A percentile compares a stretch with the other conserved stretches of the same genome.
These are phyloP conservation scores for Alternaria panax DNA, from an alignment of 2,329 filamentous ascomycete species.

Conservation along the genomic window DNA sequence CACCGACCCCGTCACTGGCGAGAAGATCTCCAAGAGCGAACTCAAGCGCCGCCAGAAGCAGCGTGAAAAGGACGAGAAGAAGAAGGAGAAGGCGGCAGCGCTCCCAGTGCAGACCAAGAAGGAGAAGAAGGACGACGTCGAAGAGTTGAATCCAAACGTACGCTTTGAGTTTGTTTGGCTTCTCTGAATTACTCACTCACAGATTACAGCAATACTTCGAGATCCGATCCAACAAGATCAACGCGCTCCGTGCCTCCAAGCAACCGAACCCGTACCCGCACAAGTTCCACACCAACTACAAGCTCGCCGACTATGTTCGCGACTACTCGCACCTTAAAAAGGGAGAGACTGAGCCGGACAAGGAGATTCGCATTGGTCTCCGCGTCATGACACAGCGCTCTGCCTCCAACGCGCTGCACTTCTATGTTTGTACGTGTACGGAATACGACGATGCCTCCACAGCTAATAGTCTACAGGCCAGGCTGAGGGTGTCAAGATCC, in stretches of 20 bases:
- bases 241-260: constrained; percentile 75
- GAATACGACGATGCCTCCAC: background rate
- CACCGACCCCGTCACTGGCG: constrained; percentile 92
- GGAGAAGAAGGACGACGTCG: constrained; percentile 69
- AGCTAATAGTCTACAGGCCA: constrained; percentile 56
- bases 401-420: constrained; percentile 35
- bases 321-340: constrained; percentile 85
- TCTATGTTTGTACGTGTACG: constrained; percentile 36
- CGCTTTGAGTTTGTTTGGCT: constrained; percentile 42
- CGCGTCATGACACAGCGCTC: constrained; percentile 71
- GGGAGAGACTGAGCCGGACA: constrained; percentile 80
- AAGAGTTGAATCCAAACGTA: constrained; percentile 77
- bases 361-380: constrained; percentile 78
- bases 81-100: constrained; percentile 80
- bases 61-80: constrained; percentile 87
- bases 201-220: constrained; percentile 84
- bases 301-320: constrained; percentile 79
- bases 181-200: constrained; percentile 19
- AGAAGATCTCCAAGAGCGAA: constrained; percentile 68
- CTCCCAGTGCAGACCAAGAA: constrained; percentile 66
- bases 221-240: constrained; percentile 84
- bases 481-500: constrained; percentile 77
- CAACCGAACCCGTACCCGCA: constrained; percentile 85
- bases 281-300: constrained; percentile 87
- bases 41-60: constrained; percentile 96